Evolutionary conservation across 148 eudicot species (phyloP), one percentile per base, ranked within the genome.

Genomic region (Arbutus unedo): DNA sequence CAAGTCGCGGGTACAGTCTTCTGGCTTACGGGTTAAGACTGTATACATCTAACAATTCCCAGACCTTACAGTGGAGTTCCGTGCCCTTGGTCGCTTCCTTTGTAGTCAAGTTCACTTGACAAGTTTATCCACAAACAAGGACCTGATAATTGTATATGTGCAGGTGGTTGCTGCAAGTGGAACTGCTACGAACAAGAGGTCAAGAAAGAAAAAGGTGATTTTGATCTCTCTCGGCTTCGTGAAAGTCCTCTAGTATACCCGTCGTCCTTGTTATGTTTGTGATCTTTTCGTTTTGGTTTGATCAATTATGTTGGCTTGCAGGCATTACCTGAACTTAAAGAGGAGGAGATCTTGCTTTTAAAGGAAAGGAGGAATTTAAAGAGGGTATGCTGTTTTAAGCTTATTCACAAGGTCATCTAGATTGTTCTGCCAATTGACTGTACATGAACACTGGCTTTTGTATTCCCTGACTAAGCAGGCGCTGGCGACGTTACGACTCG

Each of bases 311-410:
- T 66, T 77, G 79, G 48, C 48, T 68, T 64, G 56, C 81, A 88
- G 90, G 86, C 89, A 51, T 62, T 86, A 45, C 76, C 82, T 82
- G 89, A 88, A 74, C 89, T 88, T 54, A 88, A 86, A 79, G 84
- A 82, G 45, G 87, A 86, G 13, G 90, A 88, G 80, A 66, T 18
- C 75, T 78, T 60, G 66, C 84, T 86, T 62, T 19, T 76, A 21
- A 86, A 82, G 81, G 90, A 88, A 84, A 81, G 87, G 81, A 84
- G 80, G 70, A 84, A 88, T 10, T 71, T 88, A 77, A 88, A 86
- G 78, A 85, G 76, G 85, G 90, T 88, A 88, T 47, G 71, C 4
- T 41, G 15, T 31, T 49, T 82, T 50, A 51, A 38, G 60, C 16
- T n/a, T 16, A 18, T 62, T 50, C 44, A 11, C 18, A 43, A 53